These are phyloP conservation scores for Suzukiozyma palmioleophila DNA, from an alignment of 1,139 yeast genomes.

Conservation along the genomic window DNA sequence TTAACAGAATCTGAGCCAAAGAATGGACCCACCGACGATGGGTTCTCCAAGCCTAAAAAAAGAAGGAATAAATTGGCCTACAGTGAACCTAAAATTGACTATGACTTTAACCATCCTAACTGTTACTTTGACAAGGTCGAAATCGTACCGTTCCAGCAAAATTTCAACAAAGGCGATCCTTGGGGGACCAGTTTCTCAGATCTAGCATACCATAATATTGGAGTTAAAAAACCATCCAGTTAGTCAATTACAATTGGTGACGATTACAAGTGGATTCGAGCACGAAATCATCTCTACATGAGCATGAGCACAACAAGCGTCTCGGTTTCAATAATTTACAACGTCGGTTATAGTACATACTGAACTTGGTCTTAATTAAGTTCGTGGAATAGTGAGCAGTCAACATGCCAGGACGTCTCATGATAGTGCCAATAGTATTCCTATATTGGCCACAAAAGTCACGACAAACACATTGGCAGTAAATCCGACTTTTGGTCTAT, in stretches of 20 bases:
- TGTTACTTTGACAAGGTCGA: conserved; percentile 27
- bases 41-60: conserved; percentile 26
- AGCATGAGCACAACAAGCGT: neutral
- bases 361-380: neutral
- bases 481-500: neutral
- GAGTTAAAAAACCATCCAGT: neutral
- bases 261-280: too few species aligned
- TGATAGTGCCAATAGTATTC: neutral
- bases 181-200: conserved; percentile 58
- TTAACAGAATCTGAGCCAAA: conserved; percentile 13
- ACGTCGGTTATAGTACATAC: conserved; percentile 1
- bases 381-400: neutral
- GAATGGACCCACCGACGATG: conserved; percentile 16
- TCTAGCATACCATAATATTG: conserved; percentile 35
- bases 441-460: neutral
- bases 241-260: too few species aligned
- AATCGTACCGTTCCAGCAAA: conserved; percentile 14
- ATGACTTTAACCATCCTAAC: conserved; percentile 20
- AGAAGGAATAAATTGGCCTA: conserved; percentile 20
- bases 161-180: conserved; percentile 21
- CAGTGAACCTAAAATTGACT: conserved; percentile 32
- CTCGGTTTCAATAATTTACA: neutral
- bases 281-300: too few species aligned
- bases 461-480: too few species aligned
- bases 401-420: neutral